These are phyloP conservation scores for Epichloe uncinata DNA, from an alignment of 2,329 filamentous ascomycete species.

Conservation along the genomic window DNA sequence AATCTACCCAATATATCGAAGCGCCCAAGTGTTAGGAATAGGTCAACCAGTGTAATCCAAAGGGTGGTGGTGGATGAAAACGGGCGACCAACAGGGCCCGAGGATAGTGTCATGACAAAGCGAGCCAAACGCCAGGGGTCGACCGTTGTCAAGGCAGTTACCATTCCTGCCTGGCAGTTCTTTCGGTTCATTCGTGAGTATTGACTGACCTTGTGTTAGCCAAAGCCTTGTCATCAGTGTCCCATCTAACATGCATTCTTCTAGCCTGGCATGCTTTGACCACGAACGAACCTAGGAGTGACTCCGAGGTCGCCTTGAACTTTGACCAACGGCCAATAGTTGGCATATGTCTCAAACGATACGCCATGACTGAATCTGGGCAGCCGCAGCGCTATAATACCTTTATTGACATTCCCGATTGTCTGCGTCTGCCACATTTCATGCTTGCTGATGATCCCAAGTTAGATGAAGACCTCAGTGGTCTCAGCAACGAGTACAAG, in stretches of 20 bases:
- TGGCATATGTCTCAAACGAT: conserved; percentile 86
- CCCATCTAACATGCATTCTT: background rate
- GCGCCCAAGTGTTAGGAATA: conserved; percentile 23
- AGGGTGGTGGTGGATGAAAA: conserved; percentile 41
- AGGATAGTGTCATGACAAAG: conserved; percentile 28
- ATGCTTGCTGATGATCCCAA: conserved; percentile 63
- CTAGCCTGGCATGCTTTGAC: conserved; percentile 69
- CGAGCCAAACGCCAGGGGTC: conserved; percentile 32
- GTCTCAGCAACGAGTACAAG: conserved; percentile 81
- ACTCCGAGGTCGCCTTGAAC: conserved; percentile 76
- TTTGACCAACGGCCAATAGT: conserved; percentile 78
- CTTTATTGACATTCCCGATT: conserved; percentile 76
- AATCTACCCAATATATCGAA: conserved; percentile 2
- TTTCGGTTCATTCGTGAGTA: conserved; percentile 79
- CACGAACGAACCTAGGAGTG: conserved; percentile 40
- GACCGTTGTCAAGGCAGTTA: conserved; percentile 60
- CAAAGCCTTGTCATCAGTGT: background rate
- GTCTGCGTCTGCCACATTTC: conserved; percentile 76
- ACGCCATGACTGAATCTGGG: conserved; percentile 56
- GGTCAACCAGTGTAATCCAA: conserved; percentile 49
- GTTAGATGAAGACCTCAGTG: conserved; percentile 40
- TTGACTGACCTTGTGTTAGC: background rate
- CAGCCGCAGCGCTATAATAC: conserved; percentile 61
- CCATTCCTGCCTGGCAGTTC: conserved; percentile 96
- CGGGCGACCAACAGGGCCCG: conserved; percentile 28